Evolutionary conservation across 2,329 filamentous ascomycete species (phyloP).

Genomic region (Neofusicoccum sp.): DNA sequence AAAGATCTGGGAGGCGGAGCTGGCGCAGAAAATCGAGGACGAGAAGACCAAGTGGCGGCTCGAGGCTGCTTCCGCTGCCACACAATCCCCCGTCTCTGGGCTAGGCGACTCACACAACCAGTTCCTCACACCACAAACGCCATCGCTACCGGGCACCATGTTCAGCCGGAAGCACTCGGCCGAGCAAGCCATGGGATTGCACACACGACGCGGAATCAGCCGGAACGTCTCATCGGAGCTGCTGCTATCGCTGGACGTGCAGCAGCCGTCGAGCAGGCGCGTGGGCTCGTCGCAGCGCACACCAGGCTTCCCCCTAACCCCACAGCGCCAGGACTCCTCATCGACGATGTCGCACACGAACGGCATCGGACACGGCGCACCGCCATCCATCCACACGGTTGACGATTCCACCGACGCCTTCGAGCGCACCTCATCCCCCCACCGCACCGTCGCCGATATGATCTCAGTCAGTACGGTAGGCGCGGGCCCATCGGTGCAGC

Average conservation of each 20-base stretch:
- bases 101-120: neutral
- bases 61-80: conserved; percentile 32
- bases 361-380: conserved; percentile 34
- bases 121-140: conserved; percentile 11
- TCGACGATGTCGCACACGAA: conserved; percentile 36
- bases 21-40: conserved; percentile 61
- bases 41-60: conserved; percentile 61
- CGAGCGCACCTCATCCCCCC: conserved; percentile 60
- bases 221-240: conserved; percentile 30
- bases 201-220: conserved; percentile 29
- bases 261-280: conserved; percentile 38
- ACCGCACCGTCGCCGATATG: conserved; percentile 69
- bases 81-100: neutral
- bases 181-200: conserved; percentile 34
- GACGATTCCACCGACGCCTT: conserved; percentile 48
- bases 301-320: conserved; percentile 34
- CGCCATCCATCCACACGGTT: conserved; percentile 48
- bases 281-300: conserved; percentile 32
- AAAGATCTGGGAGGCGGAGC: conserved; percentile 56
- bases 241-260: conserved; percentile 33
- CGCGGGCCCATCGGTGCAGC: conserved; percentile 87
- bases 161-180: conserved; percentile 40
- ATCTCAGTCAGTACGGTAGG: conserved; percentile 85
- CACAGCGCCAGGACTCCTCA: conserved; percentile 30
- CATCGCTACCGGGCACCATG: conserved; percentile 5